A percentile compares a stretch with the other conserved stretches of the same genome.
Evolutionary conservation across 108 stramenopile species (phyloP).

Genomic region (Nitzschia palea): DNA sequence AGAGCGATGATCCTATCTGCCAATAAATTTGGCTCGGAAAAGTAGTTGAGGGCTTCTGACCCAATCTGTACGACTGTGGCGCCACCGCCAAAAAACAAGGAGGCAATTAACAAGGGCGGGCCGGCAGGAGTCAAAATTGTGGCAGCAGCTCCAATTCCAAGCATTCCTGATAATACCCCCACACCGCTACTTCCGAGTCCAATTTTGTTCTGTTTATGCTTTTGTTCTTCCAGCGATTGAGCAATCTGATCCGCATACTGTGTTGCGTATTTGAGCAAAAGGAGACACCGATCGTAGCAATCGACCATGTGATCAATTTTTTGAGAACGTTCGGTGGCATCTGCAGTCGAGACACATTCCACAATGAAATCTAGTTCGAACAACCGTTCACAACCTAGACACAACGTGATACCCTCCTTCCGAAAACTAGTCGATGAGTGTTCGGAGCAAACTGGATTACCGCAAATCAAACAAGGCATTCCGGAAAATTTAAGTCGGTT

Average conservation of each 20-base stretch:
- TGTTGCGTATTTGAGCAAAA: constrained; percentile 53
- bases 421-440: constrained; percentile 35
- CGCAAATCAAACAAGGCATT: constrained; percentile 44
- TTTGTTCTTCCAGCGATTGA: constrained; percentile 40
- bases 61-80: constrained; percentile 60
- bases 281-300: constrained; percentile 64
- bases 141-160: constrained; percentile 64
- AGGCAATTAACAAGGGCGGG: constrained; percentile 68
- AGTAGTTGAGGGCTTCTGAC: constrained; percentile 54
- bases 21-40: constrained; percentile 57
- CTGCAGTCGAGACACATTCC: constrained; percentile 43
- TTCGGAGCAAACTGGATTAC: constrained; percentile 28
- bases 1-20: constrained; percentile 67
- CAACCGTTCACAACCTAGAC: constrained; percentile 51
- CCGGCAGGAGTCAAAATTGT: constrained; percentile 66
- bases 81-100: constrained; percentile 64
- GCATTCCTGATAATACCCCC: constrained; percentile 54
- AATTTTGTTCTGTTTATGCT: constrained; percentile 50
- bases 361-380: constrained; percentile 71
- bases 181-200: constrained; percentile 52
- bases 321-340: constrained; percentile 19
- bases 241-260: constrained; percentile 64
- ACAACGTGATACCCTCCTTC: constrained; percentile 43
- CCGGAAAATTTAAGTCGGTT: constrained; percentile 15
- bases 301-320: constrained; percentile 65